Evolutionary conservation across 140 eudicot genomes (phyloP).

Genomic region (Bidens hawaiensis): DNA sequence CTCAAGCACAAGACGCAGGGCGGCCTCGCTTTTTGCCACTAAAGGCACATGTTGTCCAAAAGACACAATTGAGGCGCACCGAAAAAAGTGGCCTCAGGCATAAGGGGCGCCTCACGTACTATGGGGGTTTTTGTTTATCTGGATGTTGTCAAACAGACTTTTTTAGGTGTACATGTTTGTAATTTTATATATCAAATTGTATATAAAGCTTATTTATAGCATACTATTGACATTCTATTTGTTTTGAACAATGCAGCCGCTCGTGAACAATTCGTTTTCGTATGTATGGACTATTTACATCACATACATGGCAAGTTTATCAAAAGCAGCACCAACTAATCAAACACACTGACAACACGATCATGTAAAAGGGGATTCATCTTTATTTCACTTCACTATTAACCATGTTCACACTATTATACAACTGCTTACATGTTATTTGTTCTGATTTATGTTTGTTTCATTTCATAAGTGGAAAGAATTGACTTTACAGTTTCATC

Average conservation of each 20-base stretch:
- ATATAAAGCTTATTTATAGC: too few species aligned
- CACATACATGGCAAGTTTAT: slow-evolving; percentile 83
- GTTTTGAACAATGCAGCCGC: slow-evolving; percentile 52
- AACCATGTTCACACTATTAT: slow-evolving; percentile 7
- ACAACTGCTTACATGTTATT: slow-evolving; percentile 9
- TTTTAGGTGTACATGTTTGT: too few species aligned
- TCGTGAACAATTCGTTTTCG: slow-evolving; percentile 75
- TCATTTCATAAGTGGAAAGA: background rate
- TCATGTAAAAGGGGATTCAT: background rate
- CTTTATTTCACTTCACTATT: background rate
- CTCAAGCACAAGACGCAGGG: too few species aligned
- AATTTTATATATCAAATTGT: too few species aligned
- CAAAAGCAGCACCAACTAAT: slow-evolving; percentile 41
- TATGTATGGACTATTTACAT: slow-evolving; percentile 83
- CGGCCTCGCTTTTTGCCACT: too few species aligned
- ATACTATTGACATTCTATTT: background rate
- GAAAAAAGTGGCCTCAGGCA: too few species aligned
- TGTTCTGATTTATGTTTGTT: slow-evolving; percentile 9
- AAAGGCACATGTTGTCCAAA: too few species aligned
- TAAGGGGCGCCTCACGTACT: too few species aligned
- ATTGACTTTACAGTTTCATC: slow-evolving; percentile 2
- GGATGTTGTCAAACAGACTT: too few species aligned
- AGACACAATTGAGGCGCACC: too few species aligned
- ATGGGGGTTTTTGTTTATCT: too few species aligned
- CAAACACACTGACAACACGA: slow-evolving; percentile 5